Evolutionary conservation across 2,329 filamentous ascomycete species (phyloP).

Genomic region (Talaromyces piceae): DNA sequence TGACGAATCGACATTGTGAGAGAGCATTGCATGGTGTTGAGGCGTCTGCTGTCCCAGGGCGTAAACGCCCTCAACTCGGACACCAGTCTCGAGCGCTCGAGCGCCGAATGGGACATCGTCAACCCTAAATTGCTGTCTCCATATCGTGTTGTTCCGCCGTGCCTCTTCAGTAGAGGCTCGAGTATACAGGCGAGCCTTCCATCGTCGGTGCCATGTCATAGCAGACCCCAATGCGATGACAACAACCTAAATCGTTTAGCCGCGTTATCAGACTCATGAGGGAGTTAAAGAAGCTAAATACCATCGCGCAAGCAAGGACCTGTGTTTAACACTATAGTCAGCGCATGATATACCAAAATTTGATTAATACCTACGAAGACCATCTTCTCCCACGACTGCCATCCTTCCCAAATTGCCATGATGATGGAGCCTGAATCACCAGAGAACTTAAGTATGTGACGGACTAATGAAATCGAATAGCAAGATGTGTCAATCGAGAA

Average conservation of each 20-base stretch:
- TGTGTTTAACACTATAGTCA: conserved; percentile 32
- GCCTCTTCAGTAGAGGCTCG: conserved; percentile 58
- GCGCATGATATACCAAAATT: not conserved
- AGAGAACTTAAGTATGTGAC: not conserved
- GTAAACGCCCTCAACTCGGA: conserved; percentile 82
- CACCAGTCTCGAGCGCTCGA: conserved; percentile 72
- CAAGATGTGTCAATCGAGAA: not conserved
- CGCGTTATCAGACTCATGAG: not conserved
- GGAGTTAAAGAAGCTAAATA: conserved; percentile 22
- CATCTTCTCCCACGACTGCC: conserved; percentile 84
- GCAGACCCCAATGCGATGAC: conserved; percentile 62
- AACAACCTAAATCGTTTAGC: conserved; percentile 36
- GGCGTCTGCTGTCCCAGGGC: conserved; percentile 48
- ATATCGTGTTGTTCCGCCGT: conserved; percentile 44
- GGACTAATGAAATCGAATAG: not conserved
- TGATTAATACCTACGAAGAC: conserved; percentile 59
- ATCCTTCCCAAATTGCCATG: conserved; percentile 56
- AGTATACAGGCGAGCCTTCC: conserved; percentile 55
- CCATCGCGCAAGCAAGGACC: conserved; percentile 66
- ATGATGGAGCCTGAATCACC: conserved; percentile 3
- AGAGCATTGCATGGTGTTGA: conserved; percentile 15
- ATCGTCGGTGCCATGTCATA: conserved; percentile 53
- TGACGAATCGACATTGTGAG: conserved; percentile 17
- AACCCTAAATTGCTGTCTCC: conserved; percentile 45
- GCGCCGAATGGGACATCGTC: conserved; percentile 77